These are phyloP conservation scores for Pisolithus sp. DNA, from an alignment of 768 basidiomycete species.

Conservation along the genomic window DNA sequence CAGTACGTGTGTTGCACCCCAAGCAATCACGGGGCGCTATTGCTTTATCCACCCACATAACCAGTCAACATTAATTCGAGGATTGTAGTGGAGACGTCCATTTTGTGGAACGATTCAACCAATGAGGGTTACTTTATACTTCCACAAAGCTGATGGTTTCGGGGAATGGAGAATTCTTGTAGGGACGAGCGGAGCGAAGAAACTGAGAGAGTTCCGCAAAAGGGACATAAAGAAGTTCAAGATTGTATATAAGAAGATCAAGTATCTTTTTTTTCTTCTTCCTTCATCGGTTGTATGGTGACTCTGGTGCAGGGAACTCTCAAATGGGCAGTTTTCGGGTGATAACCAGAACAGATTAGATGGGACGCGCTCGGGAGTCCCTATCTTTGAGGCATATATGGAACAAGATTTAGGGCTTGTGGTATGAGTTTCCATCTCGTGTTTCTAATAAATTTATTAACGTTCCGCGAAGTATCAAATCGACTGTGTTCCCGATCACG, in stretches of 20 bases:
- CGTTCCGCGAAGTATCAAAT: conserved; percentile 37
- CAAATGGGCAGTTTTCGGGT: conserved; percentile 60
- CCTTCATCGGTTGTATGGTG: neutral
- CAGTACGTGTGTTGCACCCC: too few species aligned
- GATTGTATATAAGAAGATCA: conserved; percentile 64
- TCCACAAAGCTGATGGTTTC: conserved; percentile 26
- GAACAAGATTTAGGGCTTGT: conserved; percentile 45
- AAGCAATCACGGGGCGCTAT: too few species aligned
- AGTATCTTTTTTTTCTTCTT: conserved; percentile 30
- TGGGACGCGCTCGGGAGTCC: conserved; percentile 37
- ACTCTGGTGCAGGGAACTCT: conserved; percentile 48
- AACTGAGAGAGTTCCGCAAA: conserved; percentile 42
- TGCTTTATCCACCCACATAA: too few species aligned
- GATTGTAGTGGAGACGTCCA: too few species aligned
- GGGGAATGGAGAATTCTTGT: conserved; percentile 20
- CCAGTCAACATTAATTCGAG: too few species aligned
- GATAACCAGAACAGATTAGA: conserved; percentile 62
- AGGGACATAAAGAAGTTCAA: conserved; percentile 41
- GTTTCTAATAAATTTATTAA: neutral
- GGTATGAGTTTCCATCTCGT: conserved; percentile 26
- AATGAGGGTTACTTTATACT: conserved; percentile 54
- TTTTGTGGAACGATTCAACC: conserved; percentile 32
- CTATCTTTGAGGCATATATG: conserved; percentile 68
- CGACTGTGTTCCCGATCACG: conserved; percentile 38
- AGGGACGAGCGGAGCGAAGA: conserved; percentile 41